Evolutionary conservation across 257 asterid genomes (phyloP).

Genomic region (Paraleonurus japonicus): DNA sequence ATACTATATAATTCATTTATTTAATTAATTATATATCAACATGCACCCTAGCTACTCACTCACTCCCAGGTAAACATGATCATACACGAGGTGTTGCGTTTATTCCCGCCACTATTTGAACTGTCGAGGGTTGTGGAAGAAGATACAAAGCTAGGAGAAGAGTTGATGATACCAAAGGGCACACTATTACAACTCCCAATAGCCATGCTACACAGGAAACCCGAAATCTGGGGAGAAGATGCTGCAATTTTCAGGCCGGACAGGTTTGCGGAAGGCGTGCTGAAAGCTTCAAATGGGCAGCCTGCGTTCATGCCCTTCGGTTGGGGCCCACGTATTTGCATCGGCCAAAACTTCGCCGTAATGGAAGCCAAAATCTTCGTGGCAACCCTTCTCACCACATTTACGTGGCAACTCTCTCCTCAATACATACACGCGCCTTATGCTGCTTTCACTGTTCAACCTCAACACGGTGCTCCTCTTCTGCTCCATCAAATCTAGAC

Average conservation of each 20-base stretch:
- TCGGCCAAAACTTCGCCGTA: constrained; percentile 38
- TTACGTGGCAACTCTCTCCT: constrained; percentile 36
- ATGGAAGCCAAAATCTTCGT: constrained; percentile 42
- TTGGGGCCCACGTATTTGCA: constrained; percentile 46
- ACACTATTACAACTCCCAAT: constrained; percentile 32
- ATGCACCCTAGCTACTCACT: too few species aligned
- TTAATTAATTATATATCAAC: too few species aligned
- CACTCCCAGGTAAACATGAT: constrained; percentile 42
- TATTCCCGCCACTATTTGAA: constrained; percentile 31
- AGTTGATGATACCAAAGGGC: constrained; percentile 31
- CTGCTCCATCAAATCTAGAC: constrained; percentile 26
- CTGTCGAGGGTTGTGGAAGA: constrained; percentile 31
- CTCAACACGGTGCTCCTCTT: constrained; percentile 48
- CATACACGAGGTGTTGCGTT: constrained; percentile 33
- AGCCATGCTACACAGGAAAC: constrained; percentile 32
- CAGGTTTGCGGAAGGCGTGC: constrained; percentile 33
- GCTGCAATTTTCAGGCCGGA: constrained; percentile 41
- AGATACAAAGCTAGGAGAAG: constrained; percentile 38
- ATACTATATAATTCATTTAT: too few species aligned
- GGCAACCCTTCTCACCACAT: constrained; percentile 30
- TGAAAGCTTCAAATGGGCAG: constrained; percentile 40
- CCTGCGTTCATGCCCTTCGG: constrained; percentile 42
- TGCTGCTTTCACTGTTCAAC: constrained; percentile 36
- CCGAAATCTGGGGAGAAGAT: constrained; percentile 43
- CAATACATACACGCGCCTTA: constrained; percentile 36